Percentiles rank a stretch among this genome's conserved stretches.
Evolutionary conservation across 257 asterid species (phyloP).

Genomic region (Przewalskia tangutica): DNA sequence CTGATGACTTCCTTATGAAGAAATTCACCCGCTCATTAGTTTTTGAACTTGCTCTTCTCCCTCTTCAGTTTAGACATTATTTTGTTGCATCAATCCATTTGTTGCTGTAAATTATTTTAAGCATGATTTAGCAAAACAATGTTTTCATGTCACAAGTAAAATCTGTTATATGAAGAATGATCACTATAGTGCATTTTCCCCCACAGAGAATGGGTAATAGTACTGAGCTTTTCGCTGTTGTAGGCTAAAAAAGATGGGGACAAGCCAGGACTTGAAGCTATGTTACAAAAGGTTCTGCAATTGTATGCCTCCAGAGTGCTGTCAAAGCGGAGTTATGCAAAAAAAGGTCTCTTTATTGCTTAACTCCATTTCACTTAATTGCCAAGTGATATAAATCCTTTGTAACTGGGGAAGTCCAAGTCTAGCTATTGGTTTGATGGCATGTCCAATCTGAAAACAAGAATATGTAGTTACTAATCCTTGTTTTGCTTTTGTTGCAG

Average conservation of each 20-base stretch:
- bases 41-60: neutral
- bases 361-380: neutral
- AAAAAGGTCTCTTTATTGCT: conserved; percentile 43
- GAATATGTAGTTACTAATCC: conserved; percentile 5
- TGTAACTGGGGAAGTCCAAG: neutral
- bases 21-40: neutral
- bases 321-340: conserved; percentile 88
- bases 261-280: conserved; percentile 97
- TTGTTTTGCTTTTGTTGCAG: conserved; percentile 32
- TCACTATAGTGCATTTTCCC: neutral
- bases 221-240: neutral
- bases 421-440: neutral
- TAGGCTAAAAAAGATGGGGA: conserved; percentile 94
- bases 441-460: neutral
- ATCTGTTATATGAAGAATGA: neutral
- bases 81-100: neutral
- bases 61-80: neutral
- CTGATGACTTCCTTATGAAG: neutral
- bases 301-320: conserved; percentile 84
- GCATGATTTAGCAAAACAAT: neutral
- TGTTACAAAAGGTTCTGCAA: conserved; percentile 91
- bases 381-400: neutral
- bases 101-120: neutral
- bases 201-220: neutral
- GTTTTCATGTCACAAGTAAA: neutral